phyloP scores from a whole-genome alignment of 2,329 filamentous ascomycete genomes.

The Aspergillus sp. region DNA sequence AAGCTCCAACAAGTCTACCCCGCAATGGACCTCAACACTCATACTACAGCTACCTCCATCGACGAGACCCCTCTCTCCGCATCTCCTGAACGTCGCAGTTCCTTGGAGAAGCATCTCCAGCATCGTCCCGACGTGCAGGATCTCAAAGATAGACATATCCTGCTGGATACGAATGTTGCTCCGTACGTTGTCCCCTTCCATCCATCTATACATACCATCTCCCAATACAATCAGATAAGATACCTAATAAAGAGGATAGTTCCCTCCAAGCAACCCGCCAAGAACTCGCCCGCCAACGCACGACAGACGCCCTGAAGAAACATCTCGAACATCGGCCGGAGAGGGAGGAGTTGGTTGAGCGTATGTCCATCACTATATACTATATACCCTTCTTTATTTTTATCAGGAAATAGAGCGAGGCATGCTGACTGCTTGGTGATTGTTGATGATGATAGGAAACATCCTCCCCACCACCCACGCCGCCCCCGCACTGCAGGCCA shows the following conservation, averaged over 20 bases:
- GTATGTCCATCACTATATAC: constrained; percentile 47
- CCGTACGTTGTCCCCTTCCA: constrained; percentile 51
- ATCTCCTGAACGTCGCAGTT: constrained; percentile 60
- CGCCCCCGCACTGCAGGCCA: constrained; percentile 75
- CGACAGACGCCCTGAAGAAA: constrained; percentile 65
- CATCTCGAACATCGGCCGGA: constrained; percentile 65
- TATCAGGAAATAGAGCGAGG: too few relatives aligned
- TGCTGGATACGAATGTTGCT: constrained; percentile 67
- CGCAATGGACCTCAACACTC: constrained; percentile 16
- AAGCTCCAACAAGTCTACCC: neutral
- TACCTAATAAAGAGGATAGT: constrained; percentile 36
- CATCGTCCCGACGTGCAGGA: constrained; percentile 68
- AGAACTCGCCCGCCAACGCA: constrained; percentile 66
- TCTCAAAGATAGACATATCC: constrained; percentile 68
- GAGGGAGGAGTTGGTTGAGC: constrained; percentile 75
- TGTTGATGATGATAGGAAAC: neutral
- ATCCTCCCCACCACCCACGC: constrained; percentile 71
- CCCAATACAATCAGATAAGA: too few relatives aligned
- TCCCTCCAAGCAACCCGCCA: constrained; percentile 63
- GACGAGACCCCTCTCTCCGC: constrained; percentile 61
- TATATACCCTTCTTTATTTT: neutral
- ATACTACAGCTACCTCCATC: constrained; percentile 30
- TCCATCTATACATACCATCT: neutral
- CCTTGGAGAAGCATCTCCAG: constrained; percentile 71
- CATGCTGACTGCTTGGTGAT: too few relatives aligned